These are phyloP conservation scores for Penicillium sclerotigenum DNA, from an alignment of 2,329 filamentous ascomycete genomes.

Conservation along the genomic window DNA sequence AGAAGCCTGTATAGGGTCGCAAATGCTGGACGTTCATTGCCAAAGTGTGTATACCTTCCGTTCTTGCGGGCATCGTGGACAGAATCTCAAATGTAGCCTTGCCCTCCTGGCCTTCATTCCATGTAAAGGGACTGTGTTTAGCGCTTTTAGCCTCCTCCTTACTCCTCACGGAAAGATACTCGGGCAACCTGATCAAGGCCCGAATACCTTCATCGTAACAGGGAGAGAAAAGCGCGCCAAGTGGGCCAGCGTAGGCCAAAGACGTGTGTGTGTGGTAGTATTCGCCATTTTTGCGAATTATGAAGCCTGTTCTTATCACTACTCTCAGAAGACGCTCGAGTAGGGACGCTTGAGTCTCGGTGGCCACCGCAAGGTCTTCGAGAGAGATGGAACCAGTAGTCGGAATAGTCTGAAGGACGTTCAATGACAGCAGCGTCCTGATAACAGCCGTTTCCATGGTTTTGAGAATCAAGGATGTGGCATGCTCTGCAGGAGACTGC, in stretches of 20 bases:
- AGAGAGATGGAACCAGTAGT: not conserved
- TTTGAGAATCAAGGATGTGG: not conserved
- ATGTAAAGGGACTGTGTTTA: not conserved
- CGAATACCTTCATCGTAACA: not conserved
- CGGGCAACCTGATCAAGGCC: not conserved
- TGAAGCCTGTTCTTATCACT: not conserved
- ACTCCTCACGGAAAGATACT: not conserved
- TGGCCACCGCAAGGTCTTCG: not conserved
- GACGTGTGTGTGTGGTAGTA: not conserved
- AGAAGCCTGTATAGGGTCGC: not conserved
- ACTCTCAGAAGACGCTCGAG: not conserved
- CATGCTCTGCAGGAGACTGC: not conserved
- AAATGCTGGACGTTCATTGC: not conserved
- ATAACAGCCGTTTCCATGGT: not conserved
- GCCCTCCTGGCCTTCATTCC: not conserved
- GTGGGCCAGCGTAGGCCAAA: not conserved
- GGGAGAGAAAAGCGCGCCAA: not conserved
- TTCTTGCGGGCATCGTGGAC: not conserved
- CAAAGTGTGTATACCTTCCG: not conserved
- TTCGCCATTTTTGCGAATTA: not conserved
- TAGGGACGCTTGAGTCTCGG: not conserved
- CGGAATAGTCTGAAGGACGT: not conserved
- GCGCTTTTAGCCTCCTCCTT: not conserved
- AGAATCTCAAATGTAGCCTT: not conserved
- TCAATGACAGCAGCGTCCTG: not conserved